These are phyloP conservation scores for Peribolospora baueri DNA, from an alignment of 768 basidiomycete genomes.

Conservation along the genomic window DNA sequence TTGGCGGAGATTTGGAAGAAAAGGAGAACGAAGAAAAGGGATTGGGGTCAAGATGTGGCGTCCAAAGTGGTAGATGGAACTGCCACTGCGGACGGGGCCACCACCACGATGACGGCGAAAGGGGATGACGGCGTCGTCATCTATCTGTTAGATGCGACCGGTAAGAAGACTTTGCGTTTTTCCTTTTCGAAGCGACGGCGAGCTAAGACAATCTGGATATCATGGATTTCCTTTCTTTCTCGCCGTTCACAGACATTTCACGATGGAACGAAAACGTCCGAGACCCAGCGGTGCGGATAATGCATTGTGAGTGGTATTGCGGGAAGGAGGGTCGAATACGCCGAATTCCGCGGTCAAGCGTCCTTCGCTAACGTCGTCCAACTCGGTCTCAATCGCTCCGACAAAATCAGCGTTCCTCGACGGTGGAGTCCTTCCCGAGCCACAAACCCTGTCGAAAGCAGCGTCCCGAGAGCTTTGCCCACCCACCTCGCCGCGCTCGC, in stretches of 20 bases:
- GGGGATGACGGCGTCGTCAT: neutral
- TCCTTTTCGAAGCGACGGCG: neutral
- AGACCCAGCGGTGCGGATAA: neutral
- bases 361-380: no score
- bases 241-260: neutral
- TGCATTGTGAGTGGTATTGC: neutral
- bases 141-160: neutral
- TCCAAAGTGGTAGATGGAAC: slow-evolving; percentile 46
- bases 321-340: no score
- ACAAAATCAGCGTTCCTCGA: slow-evolving; percentile 2
- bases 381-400: neutral
- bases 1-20: slow-evolving; percentile 27
- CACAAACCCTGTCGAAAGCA: neutral
- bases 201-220: neutral
- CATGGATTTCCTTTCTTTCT: accelerated
- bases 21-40: slow-evolving; percentile 2
- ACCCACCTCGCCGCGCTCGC: no score
- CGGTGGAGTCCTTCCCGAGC: neutral
- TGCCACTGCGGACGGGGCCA: slow-evolving; percentile 19
- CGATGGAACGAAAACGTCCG: slow-evolving; percentile 5
- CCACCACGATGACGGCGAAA: neutral
- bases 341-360: accelerated
- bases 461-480: neutral
- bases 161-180: neutral
- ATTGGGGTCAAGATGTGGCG: slow-evolving; percentile 20